phyloP scores from a whole-genome alignment of 116 monocot genomes.

The Cymodocea nodosa region DNA sequence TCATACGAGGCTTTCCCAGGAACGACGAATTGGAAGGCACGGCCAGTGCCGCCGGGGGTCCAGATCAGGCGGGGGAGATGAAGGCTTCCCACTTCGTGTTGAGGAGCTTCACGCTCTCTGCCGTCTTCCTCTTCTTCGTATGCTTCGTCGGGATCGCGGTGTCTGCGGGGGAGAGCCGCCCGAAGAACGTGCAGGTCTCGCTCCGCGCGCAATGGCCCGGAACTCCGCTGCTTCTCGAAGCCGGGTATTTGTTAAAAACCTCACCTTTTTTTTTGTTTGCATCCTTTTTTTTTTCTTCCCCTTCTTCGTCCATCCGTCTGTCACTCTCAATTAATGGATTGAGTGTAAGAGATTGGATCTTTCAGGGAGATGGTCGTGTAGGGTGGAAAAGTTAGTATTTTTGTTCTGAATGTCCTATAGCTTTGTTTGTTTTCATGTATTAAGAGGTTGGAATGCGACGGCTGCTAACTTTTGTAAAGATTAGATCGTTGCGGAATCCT shows the following conservation, averaged over 20 bases:
- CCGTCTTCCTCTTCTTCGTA: neutral
- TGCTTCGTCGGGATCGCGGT: conserved; percentile 3
- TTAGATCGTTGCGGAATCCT: no score
- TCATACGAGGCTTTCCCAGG: no score
- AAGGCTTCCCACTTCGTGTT: no score
- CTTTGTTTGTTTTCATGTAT: no score
- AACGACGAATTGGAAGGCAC: no score
- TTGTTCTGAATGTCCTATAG: no score
- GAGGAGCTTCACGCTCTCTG: neutral
- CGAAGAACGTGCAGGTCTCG: conserved; percentile 87
- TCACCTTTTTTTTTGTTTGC: neutral
- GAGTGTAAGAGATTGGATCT: neutral
- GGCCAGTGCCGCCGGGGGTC: no score
- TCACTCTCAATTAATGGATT: neutral
- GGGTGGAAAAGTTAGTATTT: no score
- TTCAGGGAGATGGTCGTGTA: no score
- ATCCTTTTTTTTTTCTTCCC: neutral
- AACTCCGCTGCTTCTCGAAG: conserved; percentile 67
- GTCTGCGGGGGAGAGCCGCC: conserved; percentile 19
- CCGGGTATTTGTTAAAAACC: conserved; percentile 23
- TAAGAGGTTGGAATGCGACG: no score
- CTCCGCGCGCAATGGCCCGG: conserved; percentile 81
- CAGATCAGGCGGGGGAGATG: no score
- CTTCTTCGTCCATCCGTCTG: neutral
- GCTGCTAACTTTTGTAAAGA: no score